Conservation (phyloP, 2,329 filamentous ascomycete genomes). For the Fusarium pseudocircinatum region DNA sequence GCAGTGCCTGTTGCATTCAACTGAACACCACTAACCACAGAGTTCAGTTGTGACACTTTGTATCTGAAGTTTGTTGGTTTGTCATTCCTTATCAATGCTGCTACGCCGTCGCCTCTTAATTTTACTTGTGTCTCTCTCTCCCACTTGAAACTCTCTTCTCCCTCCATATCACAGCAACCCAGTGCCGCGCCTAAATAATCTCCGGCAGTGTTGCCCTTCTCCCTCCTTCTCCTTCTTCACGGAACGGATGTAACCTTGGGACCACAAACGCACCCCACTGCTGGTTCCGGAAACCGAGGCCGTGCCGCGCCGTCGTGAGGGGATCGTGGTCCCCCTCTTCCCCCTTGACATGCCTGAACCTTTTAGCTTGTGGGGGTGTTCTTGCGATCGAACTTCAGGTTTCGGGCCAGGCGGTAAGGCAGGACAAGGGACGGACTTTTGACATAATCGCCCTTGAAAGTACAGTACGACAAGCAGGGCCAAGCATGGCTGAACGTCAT, state of each 20-base stretch:
- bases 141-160: background rate
- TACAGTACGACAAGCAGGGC: background rate
- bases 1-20: conserved; percentile 11
- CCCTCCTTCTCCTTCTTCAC: background rate
- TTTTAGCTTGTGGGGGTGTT: background rate
- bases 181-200: conserved; percentile 23
- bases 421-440: background rate
- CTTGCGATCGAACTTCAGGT: background rate
- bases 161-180: background rate
- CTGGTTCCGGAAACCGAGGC: conserved; percentile 38
- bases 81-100: background rate
- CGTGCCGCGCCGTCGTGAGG: conserved; percentile 18
- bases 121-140: background rate
- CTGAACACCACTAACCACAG: conserved; percentile 8
- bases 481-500: conserved; percentile 7
- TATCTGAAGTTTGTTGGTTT: background rate
- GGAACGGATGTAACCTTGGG: conserved; percentile 22
- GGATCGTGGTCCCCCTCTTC: background rate
- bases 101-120: background rate
- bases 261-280: conserved; percentile 37
- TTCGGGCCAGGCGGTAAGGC: conserved; percentile 7
- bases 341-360: conserved; percentile 3
- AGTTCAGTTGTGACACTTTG: background rate
- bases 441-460: background rate
- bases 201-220: conserved; percentile 27